Conservation (phyloP, 2,329 filamentous ascomycete genomes). For the Fusarium longipes region DNA sequence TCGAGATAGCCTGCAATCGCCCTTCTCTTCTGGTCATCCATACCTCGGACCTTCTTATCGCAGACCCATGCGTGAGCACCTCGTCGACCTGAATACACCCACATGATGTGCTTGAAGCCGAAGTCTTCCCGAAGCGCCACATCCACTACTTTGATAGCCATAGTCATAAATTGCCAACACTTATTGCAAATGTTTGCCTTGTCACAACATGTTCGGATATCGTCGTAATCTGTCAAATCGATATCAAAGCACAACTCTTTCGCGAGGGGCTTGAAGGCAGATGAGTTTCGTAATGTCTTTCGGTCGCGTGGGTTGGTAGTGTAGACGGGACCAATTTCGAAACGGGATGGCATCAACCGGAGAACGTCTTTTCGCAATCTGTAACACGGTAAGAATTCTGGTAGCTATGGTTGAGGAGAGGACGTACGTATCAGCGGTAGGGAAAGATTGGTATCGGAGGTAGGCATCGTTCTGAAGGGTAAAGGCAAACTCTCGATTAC, state of each 20-base stretch:
- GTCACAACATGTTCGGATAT: slow-evolving; percentile 93
- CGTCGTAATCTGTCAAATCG: slow-evolving; percentile 98
- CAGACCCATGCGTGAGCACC: slow-evolving; percentile 99
- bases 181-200: slow-evolving; percentile 93
- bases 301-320: slow-evolving; percentile 92
- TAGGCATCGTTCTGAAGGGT: slow-evolving; percentile 94
- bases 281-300: slow-evolving; percentile 83
- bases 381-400: slow-evolving; percentile 9
- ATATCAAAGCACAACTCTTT: slow-evolving; percentile 99
- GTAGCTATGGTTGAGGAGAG: too few relatives aligned
- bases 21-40: slow-evolving; percentile 87
- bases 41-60: slow-evolving; percentile 82
- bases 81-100: slow-evolving; percentile 97
- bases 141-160: slow-evolving; percentile 96
- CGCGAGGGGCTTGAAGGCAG: slow-evolving; percentile 84
- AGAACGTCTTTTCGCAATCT: slow-evolving; percentile 93
- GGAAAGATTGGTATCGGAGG: slow-evolving; percentile 84
- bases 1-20: slow-evolving; percentile 92
- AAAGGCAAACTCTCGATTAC: slow-evolving; percentile 94
- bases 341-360: slow-evolving; percentile 87
- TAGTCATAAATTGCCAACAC: slow-evolving; percentile 97
- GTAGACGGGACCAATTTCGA: slow-evolving; percentile 99
- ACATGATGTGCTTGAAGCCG: slow-evolving; percentile 95
- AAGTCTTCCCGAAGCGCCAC: slow-evolving; percentile 90
- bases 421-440: slow-evolving; percentile 63